Base-by-base conservation (phyloP, 352 stramenopile genomes). In the Globisporangium carolinianum region DNA sequence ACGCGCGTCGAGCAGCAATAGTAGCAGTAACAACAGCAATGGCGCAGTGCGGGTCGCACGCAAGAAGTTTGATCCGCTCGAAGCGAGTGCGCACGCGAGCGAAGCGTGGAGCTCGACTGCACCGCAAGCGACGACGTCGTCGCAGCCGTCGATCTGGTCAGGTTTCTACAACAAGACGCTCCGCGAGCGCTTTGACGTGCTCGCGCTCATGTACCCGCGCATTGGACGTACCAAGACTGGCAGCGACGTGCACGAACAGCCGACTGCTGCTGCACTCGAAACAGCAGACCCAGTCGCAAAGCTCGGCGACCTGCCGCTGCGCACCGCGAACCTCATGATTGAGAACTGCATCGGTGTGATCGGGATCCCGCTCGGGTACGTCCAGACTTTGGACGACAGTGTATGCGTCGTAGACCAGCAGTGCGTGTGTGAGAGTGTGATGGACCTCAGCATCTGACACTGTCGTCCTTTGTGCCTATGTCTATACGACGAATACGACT, bases 161-260 rank as follows among this genome's bases (percentile, higher is more conserved):
- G 84, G 84, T 3, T 94, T 94, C 50, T 94, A 94, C 71, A 94
- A 90, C 74, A 94, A 94, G 72, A 94, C 84, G 48, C 65, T 92
- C 53, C 82, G 81, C 6, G 84, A 94, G 55, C 79, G 84, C 55
- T 79, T 76, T 12, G 84, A 94, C 58, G 79, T 94, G 66, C 72
- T 94, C n/a, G 72, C 79, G 63, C 76, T 92, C 63, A 91, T 94
- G 80, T 91, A 89, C 58, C 84, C 84, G 50, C 69, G 71, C 8
- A 67, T 92, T 41, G 71, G 76, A 55, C 79, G 69, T 9, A 53
- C 79, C 43, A 77, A 78, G 53, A 58, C 71, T 32, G 47, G 38
- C 15, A 62, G 71, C 7, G n/a, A 53, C 3, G 36, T 47, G 2
- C 57, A 67, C 0, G n/a, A n/a, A n/a, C n/a, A n/a, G n/a, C n/a